Percentiles rank a stretch among this genome's conserved stretches.
These are phyloP conservation scores for Helotiales sp. DNA, from an alignment of 2,329 filamentous ascomycete genomes.

Conservation along the genomic window DNA sequence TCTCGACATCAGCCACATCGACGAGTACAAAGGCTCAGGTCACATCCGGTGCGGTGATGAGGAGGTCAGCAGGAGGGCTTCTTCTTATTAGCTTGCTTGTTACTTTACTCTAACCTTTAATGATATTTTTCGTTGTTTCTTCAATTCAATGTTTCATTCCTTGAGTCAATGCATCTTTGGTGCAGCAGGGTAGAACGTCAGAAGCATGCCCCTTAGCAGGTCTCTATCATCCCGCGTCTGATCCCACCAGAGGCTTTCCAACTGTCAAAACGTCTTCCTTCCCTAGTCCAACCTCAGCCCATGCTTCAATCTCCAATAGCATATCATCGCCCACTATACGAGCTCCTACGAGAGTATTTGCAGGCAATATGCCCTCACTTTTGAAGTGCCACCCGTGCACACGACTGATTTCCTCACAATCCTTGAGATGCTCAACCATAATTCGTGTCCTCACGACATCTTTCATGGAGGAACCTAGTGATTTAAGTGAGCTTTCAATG, in stretches of 20 bases:
- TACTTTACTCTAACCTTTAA: neutral
- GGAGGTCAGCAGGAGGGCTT: constrained; percentile 2
- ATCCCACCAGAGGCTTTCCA: too few relatives aligned
- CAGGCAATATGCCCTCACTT: constrained; percentile 25
- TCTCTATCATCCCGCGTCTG: too few relatives aligned
- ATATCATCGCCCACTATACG: constrained; percentile 19
- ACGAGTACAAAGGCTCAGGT: neutral
- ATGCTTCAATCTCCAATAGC: constrained; percentile 25
- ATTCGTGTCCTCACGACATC: constrained; percentile 34
- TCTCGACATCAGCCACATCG: neutral
- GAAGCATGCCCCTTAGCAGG: too few relatives aligned
- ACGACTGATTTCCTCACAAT: constrained; percentile 31
- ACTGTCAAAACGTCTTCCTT: too few relatives aligned
- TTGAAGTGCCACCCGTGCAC: constrained; percentile 34
- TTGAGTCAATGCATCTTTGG: too few relatives aligned
- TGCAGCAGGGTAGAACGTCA: too few relatives aligned
- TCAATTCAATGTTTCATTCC: too few relatives aligned
- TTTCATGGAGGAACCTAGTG: constrained; percentile 28
- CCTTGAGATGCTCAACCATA: constrained; percentile 26
- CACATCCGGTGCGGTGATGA: neutral
- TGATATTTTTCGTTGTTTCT: too few relatives aligned
- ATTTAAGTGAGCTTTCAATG: constrained; percentile 29
- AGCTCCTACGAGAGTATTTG: constrained; percentile 20
- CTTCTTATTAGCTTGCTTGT: constrained; percentile 1
- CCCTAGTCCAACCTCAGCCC: constrained; percentile 12